Evolutionary conservation across 2,329 filamentous ascomycete genomes (phyloP).

Genomic region (Alternaria consortialis): DNA sequence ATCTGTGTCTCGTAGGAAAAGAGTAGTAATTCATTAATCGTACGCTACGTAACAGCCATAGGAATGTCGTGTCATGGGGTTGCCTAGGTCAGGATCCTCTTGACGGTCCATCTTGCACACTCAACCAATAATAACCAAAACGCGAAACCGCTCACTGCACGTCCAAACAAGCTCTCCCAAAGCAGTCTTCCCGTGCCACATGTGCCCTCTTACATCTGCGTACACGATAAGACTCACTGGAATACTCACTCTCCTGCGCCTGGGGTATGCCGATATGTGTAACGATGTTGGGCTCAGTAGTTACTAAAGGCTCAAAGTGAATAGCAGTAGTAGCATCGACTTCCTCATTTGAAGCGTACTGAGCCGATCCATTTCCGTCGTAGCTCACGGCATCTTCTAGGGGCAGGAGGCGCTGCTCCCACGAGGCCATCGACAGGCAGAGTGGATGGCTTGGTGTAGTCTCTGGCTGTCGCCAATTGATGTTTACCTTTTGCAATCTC

Average conservation of each 20-base stretch:
- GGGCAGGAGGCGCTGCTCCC: background rate
- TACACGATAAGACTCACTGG: background rate
- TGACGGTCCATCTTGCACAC: background rate
- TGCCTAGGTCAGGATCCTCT: background rate
- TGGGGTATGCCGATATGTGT: background rate
- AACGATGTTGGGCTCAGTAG: background rate
- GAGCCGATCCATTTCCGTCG: background rate
- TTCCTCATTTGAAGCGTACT: background rate
- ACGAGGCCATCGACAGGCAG: background rate
- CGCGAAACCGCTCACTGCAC: background rate
- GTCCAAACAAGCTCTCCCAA: background rate
- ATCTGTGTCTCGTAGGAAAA: slow-evolving; percentile 1
- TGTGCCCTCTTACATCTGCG: background rate
- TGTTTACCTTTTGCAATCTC: slow-evolving; percentile 24
- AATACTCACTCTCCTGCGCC: background rate
- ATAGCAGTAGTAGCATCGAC: background rate
- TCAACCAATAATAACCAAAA: background rate
- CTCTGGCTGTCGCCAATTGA: background rate
- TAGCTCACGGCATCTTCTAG: background rate
- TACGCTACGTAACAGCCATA: background rate
- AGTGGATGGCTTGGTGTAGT: background rate
- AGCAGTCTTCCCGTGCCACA: background rate
- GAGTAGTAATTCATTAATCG: slow-evolving; percentile 8
- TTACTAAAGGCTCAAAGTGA: background rate
- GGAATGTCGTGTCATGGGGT: background rate